phyloP scores from a whole-genome alignment of 306 rosid species.

The Malus orientalis region DNA sequence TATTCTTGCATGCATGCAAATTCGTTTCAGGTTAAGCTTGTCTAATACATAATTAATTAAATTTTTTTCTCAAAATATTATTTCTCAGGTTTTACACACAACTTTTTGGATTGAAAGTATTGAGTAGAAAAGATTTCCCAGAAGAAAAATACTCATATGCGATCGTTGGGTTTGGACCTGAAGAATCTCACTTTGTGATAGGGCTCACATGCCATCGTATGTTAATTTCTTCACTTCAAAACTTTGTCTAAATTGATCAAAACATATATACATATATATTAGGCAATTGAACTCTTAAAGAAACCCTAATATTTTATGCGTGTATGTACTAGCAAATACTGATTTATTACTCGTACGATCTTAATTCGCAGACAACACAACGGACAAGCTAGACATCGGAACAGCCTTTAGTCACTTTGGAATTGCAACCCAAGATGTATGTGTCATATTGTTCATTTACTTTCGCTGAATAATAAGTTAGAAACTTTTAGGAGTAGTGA shows the following conservation, averaged over 20 bases:
- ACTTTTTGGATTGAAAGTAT: slow-evolving; percentile 48
- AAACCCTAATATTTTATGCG: neutral
- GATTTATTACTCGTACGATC: neutral
- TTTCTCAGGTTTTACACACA: slow-evolving; percentile 49
- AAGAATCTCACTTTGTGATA: slow-evolving; percentile 52
- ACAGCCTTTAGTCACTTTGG: slow-evolving; percentile 66
- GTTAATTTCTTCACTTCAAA: slow-evolving; percentile 7
- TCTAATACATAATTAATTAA: neutral
- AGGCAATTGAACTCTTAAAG: neutral
- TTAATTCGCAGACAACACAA: neutral
- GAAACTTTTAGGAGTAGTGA: neutral
- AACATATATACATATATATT: too few species aligned
- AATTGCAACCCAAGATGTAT: slow-evolving; percentile 31
- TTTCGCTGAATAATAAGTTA: neutral
- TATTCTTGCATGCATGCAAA: neutral
- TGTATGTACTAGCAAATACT: neutral
- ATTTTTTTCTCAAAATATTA: neutral
- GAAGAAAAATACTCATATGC: slow-evolving; percentile 56
- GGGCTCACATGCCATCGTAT: slow-evolving; percentile 44
- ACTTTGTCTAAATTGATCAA: neutral
- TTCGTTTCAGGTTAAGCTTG: neutral
- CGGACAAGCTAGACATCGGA: slow-evolving; percentile 37
- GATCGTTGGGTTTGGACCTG: slow-evolving; percentile 56
- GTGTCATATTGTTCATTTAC: neutral
- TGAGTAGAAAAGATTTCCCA: slow-evolving; percentile 48